A percentile compares a stretch with the other conserved stretches of the same genome.
These are phyloP conservation scores for Exutisphaerella laricina DNA, from an alignment of 2,329 filamentous ascomycete genomes.

Conservation along the genomic window DNA sequence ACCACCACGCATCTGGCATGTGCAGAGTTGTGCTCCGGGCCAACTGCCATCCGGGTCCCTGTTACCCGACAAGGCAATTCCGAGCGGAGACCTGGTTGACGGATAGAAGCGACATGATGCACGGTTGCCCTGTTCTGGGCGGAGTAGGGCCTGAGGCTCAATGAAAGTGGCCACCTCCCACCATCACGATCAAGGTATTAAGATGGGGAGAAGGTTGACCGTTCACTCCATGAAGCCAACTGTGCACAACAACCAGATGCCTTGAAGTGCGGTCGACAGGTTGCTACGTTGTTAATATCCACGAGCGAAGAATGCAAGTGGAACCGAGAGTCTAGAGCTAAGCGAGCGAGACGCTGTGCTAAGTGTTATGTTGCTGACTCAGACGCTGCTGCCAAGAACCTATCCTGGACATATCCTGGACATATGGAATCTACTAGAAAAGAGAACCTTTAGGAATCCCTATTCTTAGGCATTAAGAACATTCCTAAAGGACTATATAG, in stretches of 20 bases:
- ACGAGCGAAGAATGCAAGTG: neutral
- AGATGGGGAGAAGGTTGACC: too few relatives aligned
- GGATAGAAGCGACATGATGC: neutral
- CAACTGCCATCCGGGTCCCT: neutral
- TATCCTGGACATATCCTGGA: too few relatives aligned
- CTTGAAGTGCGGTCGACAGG: neutral
- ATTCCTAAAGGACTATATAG: too few relatives aligned
- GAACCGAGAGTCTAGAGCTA: neutral
- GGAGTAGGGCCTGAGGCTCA: neutral
- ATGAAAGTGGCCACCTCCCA: too few relatives aligned
- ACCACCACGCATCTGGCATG: neutral
- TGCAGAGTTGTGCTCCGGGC: neutral
- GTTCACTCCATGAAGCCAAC: neutral
- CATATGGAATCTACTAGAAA: too few relatives aligned
- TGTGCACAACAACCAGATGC: neutral
- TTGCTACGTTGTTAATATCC: neutral
- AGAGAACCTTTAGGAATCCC: too few relatives aligned
- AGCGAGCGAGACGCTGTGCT: neutral
- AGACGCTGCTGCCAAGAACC: too few relatives aligned
- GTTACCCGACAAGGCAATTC: neutral
- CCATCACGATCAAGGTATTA: too few relatives aligned
- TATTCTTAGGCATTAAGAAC: too few relatives aligned
- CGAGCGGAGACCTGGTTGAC: neutral
- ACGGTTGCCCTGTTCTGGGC: too few relatives aligned
- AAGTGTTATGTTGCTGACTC: too few relatives aligned